A percentile compares a stretch with the other conserved stretches of the same genome.
These are phyloP conservation scores for Vitis cinerea DNA, from an alignment of 164 flowering plant genomes.

Conservation along the genomic window DNA sequence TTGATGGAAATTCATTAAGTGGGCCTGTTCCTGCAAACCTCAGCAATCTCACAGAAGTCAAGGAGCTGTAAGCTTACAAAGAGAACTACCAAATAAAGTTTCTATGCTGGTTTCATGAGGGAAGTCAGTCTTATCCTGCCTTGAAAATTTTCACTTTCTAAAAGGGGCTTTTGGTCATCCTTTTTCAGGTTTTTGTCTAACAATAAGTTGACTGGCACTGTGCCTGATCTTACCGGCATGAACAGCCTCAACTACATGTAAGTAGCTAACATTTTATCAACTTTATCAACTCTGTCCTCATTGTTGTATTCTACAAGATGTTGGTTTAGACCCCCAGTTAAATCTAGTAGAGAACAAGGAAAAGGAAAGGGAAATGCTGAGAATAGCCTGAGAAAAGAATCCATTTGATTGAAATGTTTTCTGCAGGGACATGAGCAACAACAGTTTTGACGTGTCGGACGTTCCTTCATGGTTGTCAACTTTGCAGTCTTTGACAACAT, in stretches of 20 bases:
- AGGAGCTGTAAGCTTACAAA: conserved; percentile 44
- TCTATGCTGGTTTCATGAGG: too few relatives aligned
- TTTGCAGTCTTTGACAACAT: conserved; percentile 50
- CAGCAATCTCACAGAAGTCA: conserved; percentile 46
- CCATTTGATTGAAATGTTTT: background rate
- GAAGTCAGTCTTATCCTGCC: background rate
- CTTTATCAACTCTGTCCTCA: background rate
- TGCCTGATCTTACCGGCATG: conserved; percentile 64
- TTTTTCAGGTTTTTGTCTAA: conserved; percentile 50
- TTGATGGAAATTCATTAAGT: conserved; percentile 52
- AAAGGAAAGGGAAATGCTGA: too few relatives aligned
- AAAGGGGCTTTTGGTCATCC: background rate
- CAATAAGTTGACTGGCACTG: conserved; percentile 47
- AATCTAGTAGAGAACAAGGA: too few relatives aligned
- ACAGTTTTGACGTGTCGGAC: conserved; percentile 40
- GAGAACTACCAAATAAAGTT: background rate
- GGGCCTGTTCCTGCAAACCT: conserved; percentile 50
- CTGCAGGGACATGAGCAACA: conserved; percentile 68
- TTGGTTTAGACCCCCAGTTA: too few relatives aligned
- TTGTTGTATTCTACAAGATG: too few relatives aligned
- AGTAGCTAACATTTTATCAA: conserved; percentile 18
- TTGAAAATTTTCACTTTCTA: background rate
- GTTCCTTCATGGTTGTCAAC: conserved; percentile 52
- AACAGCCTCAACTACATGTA: conserved; percentile 44
- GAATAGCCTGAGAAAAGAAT: too few relatives aligned